Evolutionary conservation across 176 grass and related monocot species (phyloP), one percentile per base, ranked within the genome.

Genomic region (Chrysopogon serrulatus): DNA sequence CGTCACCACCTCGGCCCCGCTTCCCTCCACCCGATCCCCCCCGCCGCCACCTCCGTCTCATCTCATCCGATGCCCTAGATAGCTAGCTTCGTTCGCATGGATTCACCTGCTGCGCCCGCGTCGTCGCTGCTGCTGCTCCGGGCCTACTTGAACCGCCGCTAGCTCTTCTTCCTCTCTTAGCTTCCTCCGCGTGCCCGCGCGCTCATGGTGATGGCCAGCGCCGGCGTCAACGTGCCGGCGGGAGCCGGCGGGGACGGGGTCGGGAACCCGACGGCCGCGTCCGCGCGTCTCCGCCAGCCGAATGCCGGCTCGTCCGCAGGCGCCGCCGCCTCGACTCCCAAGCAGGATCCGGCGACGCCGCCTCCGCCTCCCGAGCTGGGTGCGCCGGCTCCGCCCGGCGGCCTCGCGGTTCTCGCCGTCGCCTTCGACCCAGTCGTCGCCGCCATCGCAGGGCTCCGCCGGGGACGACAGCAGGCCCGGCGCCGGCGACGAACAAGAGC

Each of bases 131-230:
- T 11, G 9, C 40, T 41, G 40, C 9, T 10, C 18, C 48, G n/a
- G n/a, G n/a, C n/a, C n/a, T n/a, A n/a, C n/a, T n/a, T n/a, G n/a
- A n/a, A n/a, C n/a, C 11, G 41, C 41, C 41, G 41, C 43, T n/a
- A n/a, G n/a, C n/a, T n/a, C n/a, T n/a, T 57, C 12, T 14, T n/a
- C 10, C 0, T 23, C n/a, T n/a, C n/a, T n/a, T n/a, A n/a, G n/a
- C 62, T 34, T 65, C 16, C 62, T 34, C 65, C 5, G 33, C 64
- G 8, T 34, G 18, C 14, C 6, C 65, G 33, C 65, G 3, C 0
- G 31, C 32, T 53, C 10, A 68, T 79, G 75, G 82, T 85, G 64
- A 93, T 93, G 85, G 85, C 85, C 6, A 87, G 88, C 65, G 83
- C 84, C 26, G 77, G 69, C 36, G 19, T 85, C 12, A 76, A 71